Evolutionary conservation across 2,329 filamentous ascomycete genomes (phyloP).

Genomic region (Cordyceps tenuipes): DNA sequence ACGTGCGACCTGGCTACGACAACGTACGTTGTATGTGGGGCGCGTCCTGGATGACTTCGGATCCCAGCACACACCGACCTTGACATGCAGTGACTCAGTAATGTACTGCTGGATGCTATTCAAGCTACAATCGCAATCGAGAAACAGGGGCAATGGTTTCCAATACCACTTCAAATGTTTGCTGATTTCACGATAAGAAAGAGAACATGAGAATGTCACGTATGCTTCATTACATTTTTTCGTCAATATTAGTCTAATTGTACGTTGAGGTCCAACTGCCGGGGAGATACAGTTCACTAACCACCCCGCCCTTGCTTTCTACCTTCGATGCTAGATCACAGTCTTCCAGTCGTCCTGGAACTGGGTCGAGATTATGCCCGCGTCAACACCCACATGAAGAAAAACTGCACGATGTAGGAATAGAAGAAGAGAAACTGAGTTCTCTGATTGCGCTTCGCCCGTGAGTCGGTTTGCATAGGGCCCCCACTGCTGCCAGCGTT

Average conservation of each 20-base stretch:
- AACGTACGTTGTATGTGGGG: conserved; percentile 4
- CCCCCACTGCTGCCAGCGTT: conserved; percentile 57
- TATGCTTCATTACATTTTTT: conserved; percentile 9
- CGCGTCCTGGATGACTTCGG: neutral
- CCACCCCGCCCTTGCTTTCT: neutral
- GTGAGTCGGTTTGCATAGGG: conserved; percentile 62
- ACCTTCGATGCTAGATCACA: neutral
- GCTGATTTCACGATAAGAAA: too few relatives aligned
- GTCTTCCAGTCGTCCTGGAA: neutral
- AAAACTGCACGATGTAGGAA: conserved; percentile 85
- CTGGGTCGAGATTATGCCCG: conserved; percentile 26
- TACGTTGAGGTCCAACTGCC: neutral
- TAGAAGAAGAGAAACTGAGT: conserved; percentile 93
- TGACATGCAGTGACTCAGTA: neutral
- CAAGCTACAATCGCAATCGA: too few relatives aligned
- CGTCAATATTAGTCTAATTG: conserved; percentile 5
- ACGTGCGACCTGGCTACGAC: neutral
- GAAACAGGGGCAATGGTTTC: neutral
- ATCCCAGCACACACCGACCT: neutral
- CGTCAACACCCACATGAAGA: conserved; percentile 80
- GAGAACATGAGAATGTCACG: neutral
- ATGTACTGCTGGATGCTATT: too few relatives aligned
- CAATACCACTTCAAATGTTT: too few relatives aligned
- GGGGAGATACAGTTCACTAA: neutral
- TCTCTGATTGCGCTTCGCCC: conserved; percentile 76